Conservation (phyloP, 1,284 basidiomycete species). For the Fomes fomentarius region DNA sequence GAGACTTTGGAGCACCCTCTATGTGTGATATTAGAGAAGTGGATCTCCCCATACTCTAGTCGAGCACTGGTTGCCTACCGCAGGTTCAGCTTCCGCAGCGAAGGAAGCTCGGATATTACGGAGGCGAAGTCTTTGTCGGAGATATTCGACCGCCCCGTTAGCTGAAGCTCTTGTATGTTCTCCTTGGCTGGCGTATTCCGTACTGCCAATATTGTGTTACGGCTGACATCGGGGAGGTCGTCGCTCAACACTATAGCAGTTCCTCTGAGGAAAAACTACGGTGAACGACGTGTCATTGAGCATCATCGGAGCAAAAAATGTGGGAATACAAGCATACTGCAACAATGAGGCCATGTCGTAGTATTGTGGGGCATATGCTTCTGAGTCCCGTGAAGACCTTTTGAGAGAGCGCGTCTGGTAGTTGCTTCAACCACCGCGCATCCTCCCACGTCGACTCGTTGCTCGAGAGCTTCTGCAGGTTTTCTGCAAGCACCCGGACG, state of each 20-base stretch:
- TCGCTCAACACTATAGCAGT: constrained; percentile 49
- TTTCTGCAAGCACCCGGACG: constrained; percentile 52
- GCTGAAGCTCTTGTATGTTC: constrained; percentile 49
- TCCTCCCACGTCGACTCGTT: constrained; percentile 42
- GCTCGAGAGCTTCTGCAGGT: constrained; percentile 44
- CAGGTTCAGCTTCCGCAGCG: constrained; percentile 51
- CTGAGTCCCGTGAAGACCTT: constrained; percentile 55
- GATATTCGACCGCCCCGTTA: constrained; percentile 55
- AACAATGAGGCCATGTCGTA: constrained; percentile 57
- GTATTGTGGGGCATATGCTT: constrained; percentile 49
- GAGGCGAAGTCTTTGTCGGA: constrained; percentile 55
- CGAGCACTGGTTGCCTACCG: constrained; percentile 42
- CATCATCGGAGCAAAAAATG: background rate
- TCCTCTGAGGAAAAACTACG: constrained; percentile 65
- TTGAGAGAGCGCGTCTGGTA: constrained; percentile 58
- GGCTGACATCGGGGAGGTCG: constrained; percentile 55
- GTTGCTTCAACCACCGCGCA: constrained; percentile 42
- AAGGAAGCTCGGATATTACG: constrained; percentile 46
- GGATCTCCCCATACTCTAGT: too few relatives aligned
- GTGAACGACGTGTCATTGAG: background rate
- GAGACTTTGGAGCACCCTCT: constrained; percentile 64
- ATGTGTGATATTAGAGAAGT: too few relatives aligned
- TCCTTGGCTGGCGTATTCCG: constrained; percentile 36
- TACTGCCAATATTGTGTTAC: constrained; percentile 52
- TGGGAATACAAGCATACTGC: constrained; percentile 48